phyloP scores from a whole-genome alignment of 805 yeast species.

The Torulaspora quercuum region DNA sequence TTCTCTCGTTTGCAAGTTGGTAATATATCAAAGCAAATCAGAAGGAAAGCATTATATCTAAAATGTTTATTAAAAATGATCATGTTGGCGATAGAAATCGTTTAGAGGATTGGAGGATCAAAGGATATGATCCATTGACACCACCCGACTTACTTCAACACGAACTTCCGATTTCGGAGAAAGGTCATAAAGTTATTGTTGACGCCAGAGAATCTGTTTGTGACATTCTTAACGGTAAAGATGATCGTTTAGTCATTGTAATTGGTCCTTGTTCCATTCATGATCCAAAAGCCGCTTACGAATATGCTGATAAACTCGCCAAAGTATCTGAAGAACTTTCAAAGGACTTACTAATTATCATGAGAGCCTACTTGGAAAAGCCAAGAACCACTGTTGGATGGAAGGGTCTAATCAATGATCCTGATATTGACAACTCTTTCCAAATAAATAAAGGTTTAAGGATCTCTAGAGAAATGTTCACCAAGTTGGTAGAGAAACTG shows the following conservation, averaged over 20 bases:
- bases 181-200: constrained; percentile 59
- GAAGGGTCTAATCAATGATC: constrained; percentile 97
- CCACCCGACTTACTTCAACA: constrained; percentile 91
- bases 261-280: constrained; percentile 98
- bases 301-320: constrained; percentile 69
- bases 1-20: no score
- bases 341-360: constrained; percentile 77
- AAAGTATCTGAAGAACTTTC: constrained; percentile 57
- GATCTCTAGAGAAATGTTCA: constrained; percentile 82
- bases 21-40: no score
- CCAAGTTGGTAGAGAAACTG: constrained; percentile 71
- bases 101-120: constrained; percentile 71
- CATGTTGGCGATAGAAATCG: constrained; percentile 80
- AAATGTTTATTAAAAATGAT: constrained; percentile 81
- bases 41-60: no score
- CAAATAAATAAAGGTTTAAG: constrained; percentile 92
- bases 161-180: constrained; percentile 66
- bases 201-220: constrained; percentile 74
- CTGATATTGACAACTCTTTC: constrained; percentile 90
- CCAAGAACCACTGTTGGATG: constrained; percentile 99
- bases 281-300: constrained; percentile 88
- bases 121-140: constrained; percentile 92
- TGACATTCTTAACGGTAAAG: constrained; percentile 71
- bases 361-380: constrained; percentile 97
- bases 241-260: constrained; percentile 82